Conservation (phyloP, 306 rosid genomes). For the Styphnolobium japonicum region DNA sequence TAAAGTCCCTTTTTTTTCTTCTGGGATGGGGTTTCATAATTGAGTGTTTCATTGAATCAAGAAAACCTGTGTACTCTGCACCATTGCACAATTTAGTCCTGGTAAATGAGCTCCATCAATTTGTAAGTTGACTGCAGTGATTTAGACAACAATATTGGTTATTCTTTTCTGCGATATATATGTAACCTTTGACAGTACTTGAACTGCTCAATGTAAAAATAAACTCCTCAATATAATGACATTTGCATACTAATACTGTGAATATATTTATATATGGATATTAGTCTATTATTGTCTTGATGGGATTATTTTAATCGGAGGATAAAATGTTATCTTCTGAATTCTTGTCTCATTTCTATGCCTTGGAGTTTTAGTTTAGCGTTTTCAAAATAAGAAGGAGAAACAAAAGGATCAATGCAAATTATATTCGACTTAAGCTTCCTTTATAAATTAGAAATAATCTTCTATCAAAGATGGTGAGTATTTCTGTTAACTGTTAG, state of each 20-base stretch:
- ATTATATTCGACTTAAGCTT: not conserved
- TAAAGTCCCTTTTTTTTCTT: not conserved
- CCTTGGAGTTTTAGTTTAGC: not conserved
- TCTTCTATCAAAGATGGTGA: not conserved
- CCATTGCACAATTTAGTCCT: not conserved
- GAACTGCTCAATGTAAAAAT: not conserved
- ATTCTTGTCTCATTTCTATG: not conserved
- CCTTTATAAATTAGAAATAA: not conserved
- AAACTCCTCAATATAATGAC: not conserved
- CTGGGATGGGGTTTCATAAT: not conserved
- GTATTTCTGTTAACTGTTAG: not conserved
- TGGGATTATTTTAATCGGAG: not conserved
- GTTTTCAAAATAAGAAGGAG: not conserved
- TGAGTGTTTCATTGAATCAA: not conserved
- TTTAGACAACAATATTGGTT: not conserved
- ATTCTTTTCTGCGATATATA: not conserved
- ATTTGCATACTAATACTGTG: not conserved
- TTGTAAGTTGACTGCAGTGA: not conserved
- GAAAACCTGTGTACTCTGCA: not conserved
- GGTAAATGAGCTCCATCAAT: not conserved
- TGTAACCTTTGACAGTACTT: not conserved
- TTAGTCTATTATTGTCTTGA: not conserved
- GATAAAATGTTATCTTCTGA: not conserved
- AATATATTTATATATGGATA: not conserved
- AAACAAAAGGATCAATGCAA: not conserved